These are phyloP conservation scores for Calonectria crousiana DNA, from an alignment of 2,329 filamentous ascomycete species.

Conservation along the genomic window DNA sequence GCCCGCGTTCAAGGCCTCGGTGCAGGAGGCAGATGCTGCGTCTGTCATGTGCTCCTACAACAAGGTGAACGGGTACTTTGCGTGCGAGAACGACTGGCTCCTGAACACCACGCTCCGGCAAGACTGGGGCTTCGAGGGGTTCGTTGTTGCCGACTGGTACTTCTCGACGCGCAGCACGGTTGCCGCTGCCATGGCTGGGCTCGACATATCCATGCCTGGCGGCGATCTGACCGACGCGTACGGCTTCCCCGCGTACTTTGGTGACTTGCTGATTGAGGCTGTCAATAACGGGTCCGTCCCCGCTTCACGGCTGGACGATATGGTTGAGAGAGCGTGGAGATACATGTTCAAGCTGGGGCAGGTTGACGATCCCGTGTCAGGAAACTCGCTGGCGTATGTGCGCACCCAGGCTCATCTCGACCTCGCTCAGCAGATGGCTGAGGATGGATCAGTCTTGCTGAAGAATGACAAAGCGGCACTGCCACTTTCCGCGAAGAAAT, in stretches of 20 bases:
- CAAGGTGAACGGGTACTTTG: neutral
- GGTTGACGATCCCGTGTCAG: neutral
- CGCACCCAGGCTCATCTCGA: neutral
- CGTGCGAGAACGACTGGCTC: neutral
- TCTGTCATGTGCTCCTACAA: slow-evolving; percentile 2
- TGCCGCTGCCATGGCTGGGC: neutral
- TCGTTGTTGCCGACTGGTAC: neutral
- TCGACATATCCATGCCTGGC: slow-evolving; percentile 2
- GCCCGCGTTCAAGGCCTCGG: neutral
- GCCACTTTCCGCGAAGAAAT: neutral
- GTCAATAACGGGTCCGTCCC: neutral
- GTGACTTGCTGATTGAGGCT: neutral
- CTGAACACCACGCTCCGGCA: neutral
- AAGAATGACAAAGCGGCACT: neutral
- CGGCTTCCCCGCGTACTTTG: neutral
- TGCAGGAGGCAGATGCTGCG: neutral
- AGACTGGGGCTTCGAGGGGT: neutral
- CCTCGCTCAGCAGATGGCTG: neutral
- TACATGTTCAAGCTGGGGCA: slow-evolving; percentile 2
- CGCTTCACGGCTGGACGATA: neutral
- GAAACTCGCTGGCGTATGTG: neutral
- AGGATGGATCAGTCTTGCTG: neutral
- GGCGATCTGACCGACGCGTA: neutral
- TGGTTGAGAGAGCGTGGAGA: neutral
- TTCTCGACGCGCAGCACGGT: neutral